Conservation (phyloP, 2,329 filamentous ascomycete genomes). For the Penicillium sp. region DNA sequence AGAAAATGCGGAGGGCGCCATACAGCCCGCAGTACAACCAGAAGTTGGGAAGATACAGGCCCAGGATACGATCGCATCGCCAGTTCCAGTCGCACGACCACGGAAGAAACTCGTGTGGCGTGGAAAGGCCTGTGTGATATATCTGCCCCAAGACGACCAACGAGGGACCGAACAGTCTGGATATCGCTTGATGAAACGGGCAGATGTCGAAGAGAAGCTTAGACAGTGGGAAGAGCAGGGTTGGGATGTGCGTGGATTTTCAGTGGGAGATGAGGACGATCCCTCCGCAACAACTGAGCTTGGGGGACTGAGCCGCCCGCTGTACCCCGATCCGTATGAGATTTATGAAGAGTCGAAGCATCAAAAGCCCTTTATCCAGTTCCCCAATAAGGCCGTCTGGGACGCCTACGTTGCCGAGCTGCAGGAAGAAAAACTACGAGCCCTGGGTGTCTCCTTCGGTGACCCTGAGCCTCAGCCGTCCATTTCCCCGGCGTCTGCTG, state of each 20-base stretch:
- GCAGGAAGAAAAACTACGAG: constrained; percentile 85
- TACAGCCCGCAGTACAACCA: constrained; percentile 5
- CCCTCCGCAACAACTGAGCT: constrained; percentile 21
- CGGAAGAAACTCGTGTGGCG: constrained; percentile 71
- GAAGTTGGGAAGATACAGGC: constrained; percentile 11
- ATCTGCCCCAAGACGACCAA: constrained; percentile 62
- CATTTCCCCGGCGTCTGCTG: constrained; percentile 60
- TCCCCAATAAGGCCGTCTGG: constrained; percentile 53
- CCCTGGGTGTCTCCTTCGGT: constrained; percentile 77
- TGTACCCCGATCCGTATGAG: constrained; percentile 40
- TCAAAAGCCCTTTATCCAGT: constrained; percentile 32
- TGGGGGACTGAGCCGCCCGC: constrained; percentile 39
- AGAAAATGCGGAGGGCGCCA: neutral
- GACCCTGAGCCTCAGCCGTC: constrained; percentile 64
- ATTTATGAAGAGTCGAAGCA: constrained; percentile 30
- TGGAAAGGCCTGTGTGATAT: constrained; percentile 66
- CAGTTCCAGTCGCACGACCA: constrained; percentile 29
- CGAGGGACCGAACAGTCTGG: constrained; percentile 48
- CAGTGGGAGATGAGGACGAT: constrained; percentile 27
- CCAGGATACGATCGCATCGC: constrained; percentile 14
- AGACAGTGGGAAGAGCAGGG: constrained; percentile 40
- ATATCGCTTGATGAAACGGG: constrained; percentile 33
- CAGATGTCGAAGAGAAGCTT: constrained; percentile 36
- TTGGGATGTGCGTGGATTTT: constrained; percentile 40
- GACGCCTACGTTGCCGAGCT: constrained; percentile 75